Evolutionary conservation across 2,329 filamentous ascomycete genomes (phyloP).

Genomic region (Cladophialophora carrionii): DNA sequence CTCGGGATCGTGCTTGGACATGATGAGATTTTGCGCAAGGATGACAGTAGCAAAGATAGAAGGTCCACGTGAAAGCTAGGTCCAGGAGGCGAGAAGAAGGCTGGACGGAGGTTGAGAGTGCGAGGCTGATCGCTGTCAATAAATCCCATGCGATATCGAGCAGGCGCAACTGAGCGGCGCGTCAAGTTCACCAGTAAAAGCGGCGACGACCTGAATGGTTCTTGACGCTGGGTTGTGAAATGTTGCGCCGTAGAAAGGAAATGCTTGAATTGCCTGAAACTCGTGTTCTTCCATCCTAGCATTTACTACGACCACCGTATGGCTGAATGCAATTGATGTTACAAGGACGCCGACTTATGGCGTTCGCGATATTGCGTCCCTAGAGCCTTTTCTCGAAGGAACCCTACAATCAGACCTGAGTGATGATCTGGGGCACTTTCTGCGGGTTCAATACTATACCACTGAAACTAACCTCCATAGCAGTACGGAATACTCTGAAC

Average conservation of each 20-base stretch:
- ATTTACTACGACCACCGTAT: background rate
- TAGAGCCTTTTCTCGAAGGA: background rate
- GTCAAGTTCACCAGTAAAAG: slow-evolving; percentile 2
- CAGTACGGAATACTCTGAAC: too few relatives aligned
- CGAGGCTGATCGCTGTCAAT: background rate
- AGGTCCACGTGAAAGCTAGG: background rate
- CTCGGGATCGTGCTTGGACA: slow-evolving; percentile 41
- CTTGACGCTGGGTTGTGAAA: background rate
- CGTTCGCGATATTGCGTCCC: background rate
- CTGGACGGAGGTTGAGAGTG: background rate
- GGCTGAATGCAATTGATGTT: background rate
- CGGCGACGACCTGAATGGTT: background rate
- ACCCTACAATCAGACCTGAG: background rate
- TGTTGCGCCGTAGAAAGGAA: background rate
- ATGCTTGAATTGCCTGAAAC: background rate
- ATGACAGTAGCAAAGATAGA: background rate
- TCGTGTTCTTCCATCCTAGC: background rate
- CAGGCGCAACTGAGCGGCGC: slow-evolving; percentile 14
- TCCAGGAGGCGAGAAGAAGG: background rate
- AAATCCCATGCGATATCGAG: background rate
- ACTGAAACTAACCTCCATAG: too few relatives aligned
- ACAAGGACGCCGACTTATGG: background rate
- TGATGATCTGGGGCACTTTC: background rate
- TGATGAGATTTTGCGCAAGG: background rate
- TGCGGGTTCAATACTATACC: too few relatives aligned